Evolutionary conservation across 441 rosid species (phyloP), one percentile per base, ranked within the genome.

Genomic region (Gossypium lobatum): DNA sequence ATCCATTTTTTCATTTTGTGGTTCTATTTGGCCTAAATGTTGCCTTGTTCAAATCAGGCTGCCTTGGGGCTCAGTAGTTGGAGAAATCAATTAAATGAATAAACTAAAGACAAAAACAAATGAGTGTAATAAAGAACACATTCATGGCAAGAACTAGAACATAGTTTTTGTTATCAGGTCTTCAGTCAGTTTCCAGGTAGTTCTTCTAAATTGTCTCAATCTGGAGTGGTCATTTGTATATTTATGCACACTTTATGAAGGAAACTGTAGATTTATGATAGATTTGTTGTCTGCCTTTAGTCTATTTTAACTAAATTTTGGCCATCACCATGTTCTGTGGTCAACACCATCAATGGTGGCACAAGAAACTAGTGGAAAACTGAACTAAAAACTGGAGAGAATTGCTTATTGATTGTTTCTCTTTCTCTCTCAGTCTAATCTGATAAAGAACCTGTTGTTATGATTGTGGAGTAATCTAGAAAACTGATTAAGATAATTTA

Each of bases 11-110:
- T 60, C n/a, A 7, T 48, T 55, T 28, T 25, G 11, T 62, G 18
- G 18, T 64, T 21, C 39, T 28, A 63, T 50, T 62, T 21, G 52
- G 67, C 45, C 71, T 62, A 69, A 42, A 37, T 4, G 14, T 53
- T 74, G 61, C 68, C 74, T 77, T 25, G 54, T 53, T 42, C 59
- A 63, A 73, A 57, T 57, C 71, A 20, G 63, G 62, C 66, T 61
- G 31, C 55, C 66, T 66, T 45, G 48, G 21, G 62, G 42, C 48
- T 9, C 26, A 16, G 8, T 18, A 61, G 70, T 58, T 71, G 28
- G 45, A 60, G 64, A 42, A 45, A 71, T 10, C 39, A 26, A 26
- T 42, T 45, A 34, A 9, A 37, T 39, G 39, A 62, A 25, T 4
- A 26, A 37, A 6, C 54, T 54, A 37, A 17, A 65, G 20, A 13